Evolutionary conservation across 176 grass and related monocot species (phyloP), one percentile per base, ranked within the genome.

Genomic region (Phoenix roebelenii): DNA sequence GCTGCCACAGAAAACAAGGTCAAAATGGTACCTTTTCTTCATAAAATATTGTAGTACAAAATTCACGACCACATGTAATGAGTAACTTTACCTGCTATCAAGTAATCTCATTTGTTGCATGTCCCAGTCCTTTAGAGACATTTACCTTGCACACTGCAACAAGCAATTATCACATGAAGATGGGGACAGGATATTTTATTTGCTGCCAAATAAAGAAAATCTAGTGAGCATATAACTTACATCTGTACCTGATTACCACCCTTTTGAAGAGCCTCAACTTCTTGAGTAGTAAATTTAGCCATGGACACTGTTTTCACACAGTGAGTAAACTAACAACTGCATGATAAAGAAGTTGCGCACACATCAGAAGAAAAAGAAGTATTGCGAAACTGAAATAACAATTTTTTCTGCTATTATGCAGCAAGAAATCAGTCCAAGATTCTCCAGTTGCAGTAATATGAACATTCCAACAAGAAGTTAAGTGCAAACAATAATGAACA

Each of bases 271-370:
- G 20, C 20, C 20, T 20, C 20, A 20, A 20, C 72, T 77, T 90
- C 91, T 63, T 68, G 86, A 7, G 65, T 67, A 50, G 58, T 90
- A 75, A 90, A 96, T 52, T 70, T 96, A 0, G 91, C 82, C 83
- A 96, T 87, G 7, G 86, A 90, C 23, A 90, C 66, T 1, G 86
- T 90, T 68, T 96, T 96, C 49, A 96, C 91, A 50, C 91, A 83
- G 65, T 96, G 91, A 22, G 91, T 87, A 72, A 96, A 96, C 74
- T 96, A 86, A 18, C 77, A 83, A 59, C 83, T 89, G 15, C 63
- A 80, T 16, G 58, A 15, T 25, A 54, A 60, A 25, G 26, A 65
- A 15, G 23, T 51, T 17, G 23, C 7, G 3, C 25, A 26, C 25
- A 67, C 3, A 65, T 75, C 19, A 23, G 51, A 63, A 17, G 4